Evolutionary conservation across 192 early-diverging fungal genomes (phyloP).

Genomic region (Kappamyces sp.): DNA sequence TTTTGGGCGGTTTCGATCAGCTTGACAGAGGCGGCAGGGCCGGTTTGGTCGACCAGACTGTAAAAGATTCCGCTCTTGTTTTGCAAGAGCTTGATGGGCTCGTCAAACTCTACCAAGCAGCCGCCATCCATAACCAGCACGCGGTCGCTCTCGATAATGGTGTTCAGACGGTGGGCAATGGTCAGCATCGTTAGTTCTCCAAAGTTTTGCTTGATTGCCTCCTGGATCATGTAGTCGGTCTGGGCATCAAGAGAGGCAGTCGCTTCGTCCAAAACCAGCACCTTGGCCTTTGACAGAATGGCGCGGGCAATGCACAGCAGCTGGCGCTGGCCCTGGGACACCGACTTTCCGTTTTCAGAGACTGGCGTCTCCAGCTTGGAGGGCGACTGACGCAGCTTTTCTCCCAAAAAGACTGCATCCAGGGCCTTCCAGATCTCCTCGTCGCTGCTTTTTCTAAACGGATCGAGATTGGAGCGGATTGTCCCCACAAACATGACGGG

Average conservation of each 20-base stretch:
- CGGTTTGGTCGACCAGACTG: conserved; percentile 39
- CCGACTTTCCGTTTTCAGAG: conserved; percentile 51
- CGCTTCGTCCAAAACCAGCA: conserved; percentile 55
- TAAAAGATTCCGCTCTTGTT: conserved; percentile 34
- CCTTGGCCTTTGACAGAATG: conserved; percentile 41
- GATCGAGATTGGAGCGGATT: conserved; percentile 83
- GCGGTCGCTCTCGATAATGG: conserved; percentile 44
- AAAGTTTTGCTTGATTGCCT: conserved; percentile 44
- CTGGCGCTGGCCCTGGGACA: conserved; percentile 53
- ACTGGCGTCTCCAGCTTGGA: conserved; percentile 45
- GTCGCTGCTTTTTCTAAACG: conserved; percentile 53
- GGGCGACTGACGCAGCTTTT: conserved; percentile 42
- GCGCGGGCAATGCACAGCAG: conserved; percentile 52
- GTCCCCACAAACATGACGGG: conserved; percentile 68
- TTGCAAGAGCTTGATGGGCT: conserved; percentile 37
- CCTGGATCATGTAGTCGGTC: conserved; percentile 48
- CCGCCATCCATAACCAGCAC: conserved; percentile 51
- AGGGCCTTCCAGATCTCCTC: conserved; percentile 64
- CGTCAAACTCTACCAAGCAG: conserved; percentile 45
- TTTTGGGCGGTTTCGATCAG: conserved; percentile 21
- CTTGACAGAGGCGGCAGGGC: conserved; percentile 28
- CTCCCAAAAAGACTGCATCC: conserved; percentile 49
- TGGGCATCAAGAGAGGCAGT: conserved; percentile 46
- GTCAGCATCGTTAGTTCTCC: conserved; percentile 43
- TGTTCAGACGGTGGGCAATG: conserved; percentile 42